A percentile compares a stretch with the other conserved stretches of the same genome.
Evolutionary conservation across 2,329 filamentous ascomycete genomes (phyloP).

Genomic region (Paecilomyces sp.): DNA sequence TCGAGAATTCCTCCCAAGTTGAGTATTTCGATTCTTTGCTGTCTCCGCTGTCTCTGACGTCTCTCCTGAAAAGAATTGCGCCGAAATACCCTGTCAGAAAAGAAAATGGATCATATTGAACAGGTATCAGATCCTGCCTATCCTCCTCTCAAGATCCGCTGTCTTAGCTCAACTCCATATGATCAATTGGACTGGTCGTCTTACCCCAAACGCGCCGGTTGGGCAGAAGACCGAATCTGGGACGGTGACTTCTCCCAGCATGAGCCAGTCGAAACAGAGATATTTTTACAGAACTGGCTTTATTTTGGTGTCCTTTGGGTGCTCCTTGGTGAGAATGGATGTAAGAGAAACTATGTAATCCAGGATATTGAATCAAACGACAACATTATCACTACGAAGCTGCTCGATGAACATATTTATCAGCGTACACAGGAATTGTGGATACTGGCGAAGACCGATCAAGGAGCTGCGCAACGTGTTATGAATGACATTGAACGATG

Average conservation of each 20-base stretch:
- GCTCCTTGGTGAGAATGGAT: neutral
- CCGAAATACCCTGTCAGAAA: neutral
- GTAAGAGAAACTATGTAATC: constrained; percentile 1
- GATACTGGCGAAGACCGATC: neutral
- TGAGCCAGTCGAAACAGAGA: neutral
- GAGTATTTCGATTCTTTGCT: neutral
- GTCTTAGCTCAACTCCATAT: constrained; percentile 1
- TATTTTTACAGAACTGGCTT: constrained; percentile 1
- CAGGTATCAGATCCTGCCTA: constrained; percentile 1
- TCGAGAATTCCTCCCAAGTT: neutral
- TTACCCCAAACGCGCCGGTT: constrained; percentile 1
- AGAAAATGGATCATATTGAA: constrained; percentile 2
- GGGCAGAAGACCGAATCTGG: neutral
- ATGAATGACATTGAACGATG: constrained; percentile 1
- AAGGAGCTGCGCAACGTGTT: neutral
- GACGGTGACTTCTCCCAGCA: constrained; percentile 1
- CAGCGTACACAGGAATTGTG: neutral
- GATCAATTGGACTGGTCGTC: constrained; percentile 1
- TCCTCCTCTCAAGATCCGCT: constrained; percentile 1
- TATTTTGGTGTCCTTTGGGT: constrained; percentile 1
- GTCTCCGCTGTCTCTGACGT: neutral
- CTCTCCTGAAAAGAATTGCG: neutral
- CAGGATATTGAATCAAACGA: neutral
- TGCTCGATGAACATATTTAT: constrained; percentile 2
- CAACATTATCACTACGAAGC: constrained; percentile 1